Conservation (phyloP, 108 stramenopile genomes). For the Discostella pseudostelligera region DNA sequence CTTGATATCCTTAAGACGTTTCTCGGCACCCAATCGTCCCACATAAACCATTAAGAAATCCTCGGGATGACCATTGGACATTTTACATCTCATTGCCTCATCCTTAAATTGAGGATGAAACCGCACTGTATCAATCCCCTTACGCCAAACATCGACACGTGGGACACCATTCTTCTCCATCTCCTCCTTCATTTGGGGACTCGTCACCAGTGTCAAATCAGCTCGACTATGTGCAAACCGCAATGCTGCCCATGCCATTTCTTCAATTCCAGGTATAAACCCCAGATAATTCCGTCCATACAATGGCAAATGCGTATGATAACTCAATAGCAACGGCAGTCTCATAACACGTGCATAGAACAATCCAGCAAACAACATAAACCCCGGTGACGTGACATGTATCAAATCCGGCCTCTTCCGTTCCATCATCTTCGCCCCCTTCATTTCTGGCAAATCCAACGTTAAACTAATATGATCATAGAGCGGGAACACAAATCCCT, state of each 20-base stretch:
- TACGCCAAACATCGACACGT: conserved; percentile 92
- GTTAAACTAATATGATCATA: conserved; percentile 92
- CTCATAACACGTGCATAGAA: conserved; percentile 84
- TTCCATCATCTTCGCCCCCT: conserved; percentile 81
- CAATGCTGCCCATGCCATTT: conserved; percentile 70
- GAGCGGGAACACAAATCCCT: conserved; percentile 92
- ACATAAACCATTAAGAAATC: conserved; percentile 91
- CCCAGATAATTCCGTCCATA: conserved; percentile 87
- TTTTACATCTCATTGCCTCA: conserved; percentile 67
- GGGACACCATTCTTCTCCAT: conserved; percentile 80
- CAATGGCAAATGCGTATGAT: conserved; percentile 94
- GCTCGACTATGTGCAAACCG: conserved; percentile 83
- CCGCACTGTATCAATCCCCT: conserved; percentile 91
- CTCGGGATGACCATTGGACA: conserved; percentile 81
- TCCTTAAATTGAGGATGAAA: conserved; percentile 84
- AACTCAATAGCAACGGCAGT: conserved; percentile 81
- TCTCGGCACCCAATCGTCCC: conserved; percentile 89
- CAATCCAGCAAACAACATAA: conserved; percentile 81
- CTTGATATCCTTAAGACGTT: conserved; percentile 71
- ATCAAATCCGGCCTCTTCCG: conserved; percentile 87
- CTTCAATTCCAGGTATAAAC: conserved; percentile 80
- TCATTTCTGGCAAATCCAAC: conserved; percentile 86
- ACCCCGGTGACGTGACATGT: conserved; percentile 94
- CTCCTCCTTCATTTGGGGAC: conserved; percentile 90
- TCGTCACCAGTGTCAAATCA: conserved; percentile 91